Evolutionary conservation across 306 rosid species (phyloP).

Genomic region (Lathyrus sativus): DNA sequence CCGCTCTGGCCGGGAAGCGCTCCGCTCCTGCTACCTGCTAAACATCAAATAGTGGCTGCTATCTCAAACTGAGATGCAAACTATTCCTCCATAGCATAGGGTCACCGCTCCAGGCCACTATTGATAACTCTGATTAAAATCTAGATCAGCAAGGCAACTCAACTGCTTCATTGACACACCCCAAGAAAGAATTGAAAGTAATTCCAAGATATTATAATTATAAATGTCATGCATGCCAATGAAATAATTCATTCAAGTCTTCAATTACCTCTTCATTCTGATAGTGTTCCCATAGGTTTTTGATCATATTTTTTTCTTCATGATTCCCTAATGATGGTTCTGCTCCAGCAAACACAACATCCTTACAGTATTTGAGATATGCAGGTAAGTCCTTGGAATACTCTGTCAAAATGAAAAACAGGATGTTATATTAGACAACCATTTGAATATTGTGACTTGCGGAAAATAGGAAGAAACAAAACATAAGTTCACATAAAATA

Average conservation of each 20-base stretch:
- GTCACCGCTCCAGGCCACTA: too few species aligned
- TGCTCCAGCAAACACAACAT: conserved; percentile 75
- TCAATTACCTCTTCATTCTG: conserved; percentile 64
- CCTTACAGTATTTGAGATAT: conserved; percentile 79
- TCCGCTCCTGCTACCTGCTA: too few species aligned
- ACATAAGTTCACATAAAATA: conserved; percentile 14
- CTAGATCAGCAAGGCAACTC: conserved; percentile 4
- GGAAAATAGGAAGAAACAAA: conserved; percentile 1
- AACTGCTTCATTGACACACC: conserved; percentile 5
- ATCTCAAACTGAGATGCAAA: too few species aligned
- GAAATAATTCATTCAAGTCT: conserved; percentile 24
- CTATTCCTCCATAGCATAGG: too few species aligned
- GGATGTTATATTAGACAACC: conserved; percentile 11
- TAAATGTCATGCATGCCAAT: conserved; percentile 9
- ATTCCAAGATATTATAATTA: conserved; percentile 30
- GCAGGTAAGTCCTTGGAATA: conserved; percentile 71
- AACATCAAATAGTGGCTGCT: too few species aligned
- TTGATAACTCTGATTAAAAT: neutral
- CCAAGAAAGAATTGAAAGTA: conserved; percentile 23
- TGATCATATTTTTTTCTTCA: conserved; percentile 61
- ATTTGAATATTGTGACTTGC: neutral
- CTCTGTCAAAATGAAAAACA: conserved; percentile 48
- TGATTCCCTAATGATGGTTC: conserved; percentile 62
- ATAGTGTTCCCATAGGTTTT: conserved; percentile 63
- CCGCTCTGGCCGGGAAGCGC: too few species aligned